phyloP scores from a whole-genome alignment of 345 rosid genomes.

The Populus alba region DNA sequence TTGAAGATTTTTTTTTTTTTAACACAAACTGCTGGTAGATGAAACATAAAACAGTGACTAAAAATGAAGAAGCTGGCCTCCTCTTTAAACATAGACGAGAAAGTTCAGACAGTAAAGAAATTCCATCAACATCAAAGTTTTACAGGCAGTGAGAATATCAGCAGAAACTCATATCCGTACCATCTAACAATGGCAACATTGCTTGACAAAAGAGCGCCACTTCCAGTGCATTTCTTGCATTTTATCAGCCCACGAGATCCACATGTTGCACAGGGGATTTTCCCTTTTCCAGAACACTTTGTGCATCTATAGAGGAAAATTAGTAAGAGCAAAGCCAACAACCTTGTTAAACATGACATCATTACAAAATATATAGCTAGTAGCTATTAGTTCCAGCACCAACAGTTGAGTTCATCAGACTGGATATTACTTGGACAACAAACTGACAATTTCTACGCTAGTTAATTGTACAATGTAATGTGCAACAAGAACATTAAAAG shows the following conservation, averaged over 20 bases:
- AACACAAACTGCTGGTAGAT: background rate
- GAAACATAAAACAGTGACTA: background rate
- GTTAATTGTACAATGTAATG: background rate
- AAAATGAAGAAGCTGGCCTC: background rate
- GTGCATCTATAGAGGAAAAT: constrained; percentile 48
- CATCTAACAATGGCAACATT: constrained; percentile 66
- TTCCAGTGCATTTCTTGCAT: constrained; percentile 60
- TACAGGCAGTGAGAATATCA: background rate
- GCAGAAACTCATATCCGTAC: constrained; percentile 31
- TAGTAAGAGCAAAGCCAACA: background rate
- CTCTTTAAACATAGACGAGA: background rate
- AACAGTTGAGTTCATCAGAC: background rate
- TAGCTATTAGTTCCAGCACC: background rate
- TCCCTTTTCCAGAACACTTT: constrained; percentile 76
- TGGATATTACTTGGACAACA: background rate
- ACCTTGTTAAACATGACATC: background rate
- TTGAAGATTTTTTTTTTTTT: background rate
- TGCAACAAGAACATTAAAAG: background rate
- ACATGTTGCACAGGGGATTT: constrained; percentile 72
- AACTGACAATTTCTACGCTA: background rate
- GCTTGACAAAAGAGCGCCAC: constrained; percentile 67
- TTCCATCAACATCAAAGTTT: background rate
- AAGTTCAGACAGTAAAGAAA: background rate
- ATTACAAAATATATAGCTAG: background rate
- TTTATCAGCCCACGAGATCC: constrained; percentile 80